phyloP scores from a whole-genome alignment of 148 eudicot genomes.

The Rhododendron henanense region DNA sequence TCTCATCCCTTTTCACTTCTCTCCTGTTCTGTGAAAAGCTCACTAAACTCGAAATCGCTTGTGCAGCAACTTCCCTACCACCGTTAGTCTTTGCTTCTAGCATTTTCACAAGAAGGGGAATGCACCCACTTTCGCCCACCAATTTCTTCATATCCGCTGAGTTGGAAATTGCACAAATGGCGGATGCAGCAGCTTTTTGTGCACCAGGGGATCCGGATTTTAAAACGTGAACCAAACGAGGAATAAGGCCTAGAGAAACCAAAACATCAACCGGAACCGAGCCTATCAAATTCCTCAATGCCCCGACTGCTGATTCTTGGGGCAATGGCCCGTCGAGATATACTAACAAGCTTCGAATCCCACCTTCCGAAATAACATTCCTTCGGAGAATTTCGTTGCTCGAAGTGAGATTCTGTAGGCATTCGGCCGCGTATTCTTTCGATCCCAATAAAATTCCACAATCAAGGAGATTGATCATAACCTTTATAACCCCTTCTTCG shows the following conservation, averaged over 20 bases:
- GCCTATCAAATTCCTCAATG: slow-evolving; percentile 66
- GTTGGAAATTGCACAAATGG: slow-evolving; percentile 48
- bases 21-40: slow-evolving; percentile 47
- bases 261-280: slow-evolving; percentile 51
- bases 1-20: slow-evolving; percentile 71
- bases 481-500: slow-evolving; percentile 67
- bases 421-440: slow-evolving; percentile 89
- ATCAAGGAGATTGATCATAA: slow-evolving; percentile 77
- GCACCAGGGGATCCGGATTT: slow-evolving; percentile 75
- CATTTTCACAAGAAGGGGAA: slow-evolving; percentile 64
- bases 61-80: slow-evolving; percentile 78
- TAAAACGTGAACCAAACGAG: slow-evolving; percentile 67
- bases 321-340: slow-evolving; percentile 83
- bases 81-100: slow-evolving; percentile 68
- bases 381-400: slow-evolving; percentile 58
- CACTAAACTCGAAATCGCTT: slow-evolving; percentile 61
- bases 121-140: slow-evolving; percentile 66
- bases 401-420: slow-evolving; percentile 77
- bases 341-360: slow-evolving; percentile 50
- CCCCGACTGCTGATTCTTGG: slow-evolving; percentile 81
- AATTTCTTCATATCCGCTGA: slow-evolving; percentile 50
- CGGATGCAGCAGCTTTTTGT: slow-evolving; percentile 59
- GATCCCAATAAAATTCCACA: slow-evolving; percentile 64
- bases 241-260: slow-evolving; percentile 55
- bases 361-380: slow-evolving; percentile 63